These are phyloP conservation scores for Mortierella sp. DNA, from an alignment of 371 early-diverging fungal species.

Conservation along the genomic window DNA sequence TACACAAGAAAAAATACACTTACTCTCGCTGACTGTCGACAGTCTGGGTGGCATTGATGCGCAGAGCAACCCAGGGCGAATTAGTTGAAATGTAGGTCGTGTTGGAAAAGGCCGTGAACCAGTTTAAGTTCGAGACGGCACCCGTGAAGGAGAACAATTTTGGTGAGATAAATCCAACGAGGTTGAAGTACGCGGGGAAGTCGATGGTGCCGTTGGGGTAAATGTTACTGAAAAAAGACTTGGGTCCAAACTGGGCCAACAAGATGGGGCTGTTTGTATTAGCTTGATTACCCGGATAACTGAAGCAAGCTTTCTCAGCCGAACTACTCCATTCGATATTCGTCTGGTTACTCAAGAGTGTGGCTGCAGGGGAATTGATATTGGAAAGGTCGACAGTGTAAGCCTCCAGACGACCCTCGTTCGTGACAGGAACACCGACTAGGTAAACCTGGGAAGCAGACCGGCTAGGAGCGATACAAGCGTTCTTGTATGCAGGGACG, in stretches of 20 bases:
- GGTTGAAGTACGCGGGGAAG: not conserved
- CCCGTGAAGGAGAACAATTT: conserved; percentile 20
- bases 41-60: conserved; percentile 14
- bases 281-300: conserved; percentile 4
- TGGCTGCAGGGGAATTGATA: conserved; percentile 26
- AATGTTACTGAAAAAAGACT: conserved; percentile 24
- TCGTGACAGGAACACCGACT: conserved; percentile 14
- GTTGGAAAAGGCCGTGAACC: conserved; percentile 24
- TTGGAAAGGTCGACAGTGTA: conserved; percentile 25
- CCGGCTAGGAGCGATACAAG: conserved; percentile 9
- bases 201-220: conserved; percentile 34
- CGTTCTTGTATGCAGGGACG: conserved; percentile 8
- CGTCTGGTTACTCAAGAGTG: conserved; percentile 6
- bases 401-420: conserved; percentile 22
- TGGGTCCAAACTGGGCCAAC: conserved; percentile 29
- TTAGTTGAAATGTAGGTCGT: not conserved
- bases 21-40: conserved; percentile 24
- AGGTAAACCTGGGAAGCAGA: conserved; percentile 8
- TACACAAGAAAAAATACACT: not conserved
- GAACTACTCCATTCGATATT: conserved; percentile 7
- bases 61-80: conserved; percentile 34
- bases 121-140: conserved; percentile 15
- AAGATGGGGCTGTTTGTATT: conserved; percentile 16
- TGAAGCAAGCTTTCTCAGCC: conserved; percentile 23
- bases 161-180: conserved; percentile 7